Base-by-base conservation (phyloP, 176 grass and related monocot genomes). In the Elaeis guineensis region DNA sequence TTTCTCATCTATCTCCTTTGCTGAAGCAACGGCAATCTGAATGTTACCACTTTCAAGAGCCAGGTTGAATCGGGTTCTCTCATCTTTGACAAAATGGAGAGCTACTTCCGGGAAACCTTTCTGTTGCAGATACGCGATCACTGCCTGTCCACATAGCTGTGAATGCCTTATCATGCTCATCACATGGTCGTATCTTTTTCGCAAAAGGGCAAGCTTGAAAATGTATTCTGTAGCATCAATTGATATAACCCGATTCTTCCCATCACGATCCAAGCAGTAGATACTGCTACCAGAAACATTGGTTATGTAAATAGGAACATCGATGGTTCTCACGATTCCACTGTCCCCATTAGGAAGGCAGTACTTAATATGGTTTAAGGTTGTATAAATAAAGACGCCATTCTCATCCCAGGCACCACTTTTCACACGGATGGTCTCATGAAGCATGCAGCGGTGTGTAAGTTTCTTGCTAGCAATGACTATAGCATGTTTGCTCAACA, bases 341-440 rank as follows among this genome's bases (percentile, higher is more conserved):
- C 74, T 92, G 48, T 98, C 94, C 24, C 94, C 94, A 72, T 93
- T 98, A 20, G 88, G 94, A 76, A 98, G 84, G 22, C 94, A 98
- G 61, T 89, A 98, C 64, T 98, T 98, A 66, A 98, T 92, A 82
- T 98, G 94, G 71, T 98, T 98, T 73, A 98, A 32, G 15, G 94
- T 98, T 14, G 79, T 89, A 64, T 98, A 98, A 58, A 98, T 72
- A 21, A 98, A 93, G 49, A 98, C 82, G 3, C 79, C 82, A 25
- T 98, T 93, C 53, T 98, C 94, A 83, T 98, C 94, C 94, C 94
- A 98, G 17, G 94, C 94, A 62, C 94, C 94, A 83, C 88, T 98
- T 72, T 98, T 98, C 17, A 98, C 94, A 75, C 88, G 88, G 5
- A 98, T 93, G 20, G 94, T 98, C 77, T 92, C 94, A 25, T 98